Conservation (phyloP, 78 protist species). For the Dictyostelium brefeldianum region DNA sequence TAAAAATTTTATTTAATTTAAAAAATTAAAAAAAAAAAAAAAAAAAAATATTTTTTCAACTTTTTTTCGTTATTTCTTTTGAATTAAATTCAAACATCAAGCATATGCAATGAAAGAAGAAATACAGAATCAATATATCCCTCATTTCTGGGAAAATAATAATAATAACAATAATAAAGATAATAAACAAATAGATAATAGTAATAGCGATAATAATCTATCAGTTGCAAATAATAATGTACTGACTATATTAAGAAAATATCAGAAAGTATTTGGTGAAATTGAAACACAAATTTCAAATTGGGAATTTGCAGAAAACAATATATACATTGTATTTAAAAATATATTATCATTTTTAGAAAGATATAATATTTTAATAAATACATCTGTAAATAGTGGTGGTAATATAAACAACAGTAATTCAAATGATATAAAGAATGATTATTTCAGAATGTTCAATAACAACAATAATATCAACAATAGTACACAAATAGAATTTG, state of each 20-base stretch:
- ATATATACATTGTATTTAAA: background rate
- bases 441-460: background rate
- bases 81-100: no score
- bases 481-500: background rate
- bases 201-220: background rate
- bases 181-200: background rate
- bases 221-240: background rate
- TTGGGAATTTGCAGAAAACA: slow-evolving; percentile 12
- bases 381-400: background rate
- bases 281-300: background rate
- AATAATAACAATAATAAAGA: background rate
- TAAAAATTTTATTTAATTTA: no score
- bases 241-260: background rate
- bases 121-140: background rate
- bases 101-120: no score
- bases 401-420: background rate
- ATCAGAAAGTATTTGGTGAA: background rate
- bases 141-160: background rate
- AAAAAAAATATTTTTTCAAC: no score
- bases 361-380: slow-evolving; percentile 6
- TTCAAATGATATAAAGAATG: slow-evolving; percentile 10
- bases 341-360: slow-evolving; percentile 22
- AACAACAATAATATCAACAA: background rate
- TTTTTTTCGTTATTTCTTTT: no score
- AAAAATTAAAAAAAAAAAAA: no score